These are phyloP conservation scores for Penicillium macrosclerotiorum DNA, from an alignment of 495 filamentous ascomycete genomes.

Conservation along the genomic window DNA sequence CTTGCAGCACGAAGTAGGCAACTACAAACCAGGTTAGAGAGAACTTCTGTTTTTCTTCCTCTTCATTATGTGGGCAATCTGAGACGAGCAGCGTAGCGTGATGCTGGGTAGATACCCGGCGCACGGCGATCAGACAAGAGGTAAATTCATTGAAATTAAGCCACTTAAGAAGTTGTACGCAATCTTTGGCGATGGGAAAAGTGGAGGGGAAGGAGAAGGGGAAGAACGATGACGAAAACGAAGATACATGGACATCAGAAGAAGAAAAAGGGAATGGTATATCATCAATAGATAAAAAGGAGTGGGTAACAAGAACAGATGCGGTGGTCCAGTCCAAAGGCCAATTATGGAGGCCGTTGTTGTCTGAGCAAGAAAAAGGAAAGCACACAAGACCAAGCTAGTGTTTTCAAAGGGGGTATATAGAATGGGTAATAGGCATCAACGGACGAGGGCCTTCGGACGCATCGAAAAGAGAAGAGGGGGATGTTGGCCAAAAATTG, in stretches of 20 bases:
- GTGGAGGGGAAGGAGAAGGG: neutral
- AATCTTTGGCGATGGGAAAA: neutral
- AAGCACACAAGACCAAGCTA: neutral
- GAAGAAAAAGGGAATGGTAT: slow-evolving; percentile 1
- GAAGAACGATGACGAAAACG: neutral
- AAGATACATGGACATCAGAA: neutral
- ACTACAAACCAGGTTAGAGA: slow-evolving; percentile 29
- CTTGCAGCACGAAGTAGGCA: slow-evolving; percentile 33
- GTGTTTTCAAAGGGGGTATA: neutral
- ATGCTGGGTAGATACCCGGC: neutral
- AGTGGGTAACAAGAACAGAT: neutral
- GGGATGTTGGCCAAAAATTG: neutral
- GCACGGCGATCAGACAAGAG: slow-evolving; percentile 1
- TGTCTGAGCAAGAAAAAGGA: too few species aligned
- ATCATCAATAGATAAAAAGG: slow-evolving; percentile 8
- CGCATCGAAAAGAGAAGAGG: too few species aligned
- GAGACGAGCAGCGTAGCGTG: too few species aligned
- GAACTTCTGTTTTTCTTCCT: neutral
- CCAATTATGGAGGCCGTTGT: too few species aligned
- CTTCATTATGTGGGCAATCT: too few species aligned
- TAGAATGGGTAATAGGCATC: neutral
- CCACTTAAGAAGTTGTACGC: slow-evolving; percentile 13
- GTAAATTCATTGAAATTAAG: slow-evolving; percentile 23
- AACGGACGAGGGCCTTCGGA: neutral
- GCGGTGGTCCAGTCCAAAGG: too few species aligned